phyloP scores from a whole-genome alignment of 495 filamentous ascomycete species.

The Hypoxylon trugodes region DNA sequence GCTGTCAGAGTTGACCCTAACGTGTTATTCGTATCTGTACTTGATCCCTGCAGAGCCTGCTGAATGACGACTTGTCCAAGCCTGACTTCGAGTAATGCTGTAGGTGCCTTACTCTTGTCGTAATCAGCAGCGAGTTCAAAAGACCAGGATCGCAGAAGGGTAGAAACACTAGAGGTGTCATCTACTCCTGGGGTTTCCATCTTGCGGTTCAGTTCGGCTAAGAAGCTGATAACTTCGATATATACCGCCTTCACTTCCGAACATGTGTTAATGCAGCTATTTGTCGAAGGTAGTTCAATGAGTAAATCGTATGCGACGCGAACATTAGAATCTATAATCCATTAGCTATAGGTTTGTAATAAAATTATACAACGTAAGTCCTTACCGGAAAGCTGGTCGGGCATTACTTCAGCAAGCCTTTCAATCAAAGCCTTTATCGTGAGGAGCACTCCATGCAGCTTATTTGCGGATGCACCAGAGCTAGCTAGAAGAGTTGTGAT shows the following conservation, averaged over 20 bases:
- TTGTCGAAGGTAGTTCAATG: slow-evolving; percentile 27
- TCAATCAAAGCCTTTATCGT: slow-evolving; percentile 62
- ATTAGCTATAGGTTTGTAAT: not conserved
- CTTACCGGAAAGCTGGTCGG: slow-evolving; percentile 46
- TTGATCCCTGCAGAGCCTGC: slow-evolving; percentile 12
- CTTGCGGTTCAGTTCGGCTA: slow-evolving; percentile 20
- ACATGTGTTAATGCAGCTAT: slow-evolving; percentile 34
- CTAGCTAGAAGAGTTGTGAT: slow-evolving; percentile 58
- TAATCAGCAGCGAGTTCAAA: not conserved
- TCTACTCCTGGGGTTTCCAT: not conserved
- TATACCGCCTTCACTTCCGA: slow-evolving; percentile 51
- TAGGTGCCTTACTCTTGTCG: not conserved
- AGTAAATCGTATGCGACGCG: slow-evolving; percentile 8
- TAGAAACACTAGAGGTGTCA: not conserved
- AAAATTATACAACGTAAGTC: not conserved
- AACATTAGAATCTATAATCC: slow-evolving; percentile 28
- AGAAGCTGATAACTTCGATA: slow-evolving; percentile 51
- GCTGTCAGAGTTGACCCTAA: slow-evolving; percentile 18
- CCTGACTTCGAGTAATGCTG: slow-evolving; percentile 35
- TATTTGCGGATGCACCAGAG: slow-evolving; percentile 46
- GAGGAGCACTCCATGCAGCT: slow-evolving; percentile 74
- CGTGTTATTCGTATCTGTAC: not conserved
- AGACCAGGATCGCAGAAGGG: not conserved
- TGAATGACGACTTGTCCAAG: slow-evolving; percentile 27
- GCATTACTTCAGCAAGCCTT: slow-evolving; percentile 52